A percentile compares a stretch with the other conserved stretches of the same genome.
Conservation (phyloP, 164 flowering plant genomes). For the Berberis thunbergii region DNA sequence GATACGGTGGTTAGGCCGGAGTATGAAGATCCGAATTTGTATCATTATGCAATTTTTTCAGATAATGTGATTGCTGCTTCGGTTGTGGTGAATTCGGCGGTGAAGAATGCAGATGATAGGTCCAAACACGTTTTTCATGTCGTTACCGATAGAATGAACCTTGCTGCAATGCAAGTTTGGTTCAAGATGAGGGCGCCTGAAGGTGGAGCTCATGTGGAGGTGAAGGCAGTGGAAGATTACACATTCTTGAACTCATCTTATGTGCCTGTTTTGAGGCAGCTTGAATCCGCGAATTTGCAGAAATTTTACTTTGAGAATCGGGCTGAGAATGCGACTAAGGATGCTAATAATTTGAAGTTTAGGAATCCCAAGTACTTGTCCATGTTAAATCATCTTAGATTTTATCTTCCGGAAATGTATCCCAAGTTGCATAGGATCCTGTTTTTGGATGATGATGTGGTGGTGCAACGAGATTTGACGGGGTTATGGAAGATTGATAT, state of each 20-base stretch:
- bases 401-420: constrained; percentile 84
- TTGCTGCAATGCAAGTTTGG: constrained; percentile 93
- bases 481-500: constrained; percentile 77
- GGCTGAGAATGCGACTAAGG: constrained; percentile 48
- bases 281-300: constrained; percentile 38
- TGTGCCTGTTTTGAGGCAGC: constrained; percentile 59
- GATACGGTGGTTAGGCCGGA: constrained; percentile 43
- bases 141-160: constrained; percentile 75
- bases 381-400: constrained; percentile 67
- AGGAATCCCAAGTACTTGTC: constrained; percentile 55
- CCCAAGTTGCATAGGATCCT: constrained; percentile 69
- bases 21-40: constrained; percentile 71
- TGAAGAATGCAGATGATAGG: constrained; percentile 74
- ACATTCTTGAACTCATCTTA: constrained; percentile 59
- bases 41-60: constrained; percentile 82
- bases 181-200: constrained; percentile 68
- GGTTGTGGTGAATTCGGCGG: constrained; percentile 82
- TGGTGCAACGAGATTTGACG: constrained; percentile 84
- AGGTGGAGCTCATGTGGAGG: constrained; percentile 74
- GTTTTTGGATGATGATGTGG: constrained; percentile 89
- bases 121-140: constrained; percentile 88
- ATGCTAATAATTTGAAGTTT: constrained; percentile 37
- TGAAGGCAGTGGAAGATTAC: constrained; percentile 71
- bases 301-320: constrained; percentile 34
- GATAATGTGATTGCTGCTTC: constrained; percentile 91